Conservation (phyloP, 2,329 filamentous ascomycete genomes). For the Trichophyton benhamiae region DNA sequence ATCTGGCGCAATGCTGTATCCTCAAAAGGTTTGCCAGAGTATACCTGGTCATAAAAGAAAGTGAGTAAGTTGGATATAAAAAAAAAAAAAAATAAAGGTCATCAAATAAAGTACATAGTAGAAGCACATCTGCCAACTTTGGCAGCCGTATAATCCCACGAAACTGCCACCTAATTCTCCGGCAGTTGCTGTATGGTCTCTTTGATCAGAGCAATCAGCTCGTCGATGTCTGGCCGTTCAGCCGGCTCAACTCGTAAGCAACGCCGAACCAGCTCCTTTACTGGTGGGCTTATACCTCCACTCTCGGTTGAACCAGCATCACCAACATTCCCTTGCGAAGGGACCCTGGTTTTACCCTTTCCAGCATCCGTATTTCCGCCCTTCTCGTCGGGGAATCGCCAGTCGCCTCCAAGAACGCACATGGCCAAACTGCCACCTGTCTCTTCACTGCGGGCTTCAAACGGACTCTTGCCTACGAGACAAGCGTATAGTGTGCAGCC, state of each 20-base stretch:
- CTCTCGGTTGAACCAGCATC: conserved; percentile 8
- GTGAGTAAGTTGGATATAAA: background rate
- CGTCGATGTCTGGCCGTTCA: conserved; percentile 76
- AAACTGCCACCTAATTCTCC: conserved; percentile 1
- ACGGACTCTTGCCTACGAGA: conserved; percentile 89
- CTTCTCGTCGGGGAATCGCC: conserved; percentile 82
- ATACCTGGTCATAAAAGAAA: background rate
- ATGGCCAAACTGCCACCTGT: conserved; percentile 87
- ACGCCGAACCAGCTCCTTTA: conserved; percentile 75
- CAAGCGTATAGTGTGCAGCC: conserved; percentile 98
- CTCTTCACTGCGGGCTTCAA: conserved; percentile 90
- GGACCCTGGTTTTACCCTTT: conserved; percentile 23
- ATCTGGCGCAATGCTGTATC: no score
- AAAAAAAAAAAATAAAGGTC: background rate
- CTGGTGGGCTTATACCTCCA: conserved; percentile 56
- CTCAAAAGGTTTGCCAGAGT: no score
- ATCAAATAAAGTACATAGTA: background rate
- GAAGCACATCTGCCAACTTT: background rate
- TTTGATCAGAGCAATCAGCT: conserved; percentile 70
- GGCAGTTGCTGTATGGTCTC: conserved; percentile 46
- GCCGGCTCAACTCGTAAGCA: conserved; percentile 78
- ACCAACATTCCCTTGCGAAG: conserved; percentile 21
- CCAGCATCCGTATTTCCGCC: conserved; percentile 49
- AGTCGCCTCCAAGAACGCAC: conserved; percentile 86
- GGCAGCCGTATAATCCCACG: background rate